Evolutionary conservation across 2,329 filamentous ascomycete species (phyloP), one percentile per base, ranked within the genome.

Genomic region (Ophiostoma perfectum): DNA sequence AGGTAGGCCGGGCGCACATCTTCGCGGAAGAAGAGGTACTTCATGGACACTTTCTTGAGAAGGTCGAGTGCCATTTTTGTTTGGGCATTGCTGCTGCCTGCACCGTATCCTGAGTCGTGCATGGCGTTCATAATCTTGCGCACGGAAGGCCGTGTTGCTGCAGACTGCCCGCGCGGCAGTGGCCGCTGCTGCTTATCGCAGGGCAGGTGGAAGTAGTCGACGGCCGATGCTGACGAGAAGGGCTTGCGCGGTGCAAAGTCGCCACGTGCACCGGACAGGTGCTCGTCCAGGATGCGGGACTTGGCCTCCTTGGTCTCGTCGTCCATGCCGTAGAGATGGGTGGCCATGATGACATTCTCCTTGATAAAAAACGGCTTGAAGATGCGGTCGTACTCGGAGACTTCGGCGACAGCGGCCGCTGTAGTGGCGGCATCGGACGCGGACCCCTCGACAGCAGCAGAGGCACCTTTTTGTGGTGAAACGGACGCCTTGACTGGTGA

Each of bases 341-440:
- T 82, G 0, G 93, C 92, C 67, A 97, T 73, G n/a, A 79, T 85
- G 1, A 92, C 90, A 74, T 92, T 84, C 2, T 88, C 83, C 69
- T 92, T 90, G 63, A 95, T 75, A 71, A 90, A 93, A 77, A 97
- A 98, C 0, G 91, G 88, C 44, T 92, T 84, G 74, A 98, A 98
- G 47, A 83, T 81, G 72, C 86, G 88, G 18, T 90, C 80, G 72
- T 92, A 93, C 62, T 86, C 83, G 0, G 84, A 82, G 38, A 69
- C 14, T n/a, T 71, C 38, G 66, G 11, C 70, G 74, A 12, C 70
- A 68, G 49, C 73, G 7, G 66, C 14, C 42, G 58, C 27, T 2
- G 41, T 41, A 6, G 7, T 58, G 8, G 27, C 18, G 8, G 63
- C 12, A 4, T 45, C 27, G 3, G 47, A 41, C 12, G 5, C 16